Conservation (phyloP, 306 rosid species). For the Benincasa hispida region DNA sequence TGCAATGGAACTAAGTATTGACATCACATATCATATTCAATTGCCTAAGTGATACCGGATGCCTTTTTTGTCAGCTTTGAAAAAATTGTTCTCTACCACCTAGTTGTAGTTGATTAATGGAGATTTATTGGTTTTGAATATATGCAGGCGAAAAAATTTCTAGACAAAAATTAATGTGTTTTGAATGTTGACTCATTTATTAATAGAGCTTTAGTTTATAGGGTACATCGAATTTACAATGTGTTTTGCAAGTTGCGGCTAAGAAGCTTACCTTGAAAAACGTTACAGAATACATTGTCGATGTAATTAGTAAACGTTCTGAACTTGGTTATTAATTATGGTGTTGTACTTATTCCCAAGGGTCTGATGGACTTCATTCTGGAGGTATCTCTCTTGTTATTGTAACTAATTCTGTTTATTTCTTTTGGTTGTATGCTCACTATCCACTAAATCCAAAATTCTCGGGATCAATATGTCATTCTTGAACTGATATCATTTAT, state of each 20-base stretch:
- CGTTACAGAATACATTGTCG: slow-evolving; percentile 89
- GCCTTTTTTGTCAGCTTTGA: too few relatives aligned
- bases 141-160: not conserved
- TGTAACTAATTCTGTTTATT: not conserved
- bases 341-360: slow-evolving; percentile 95
- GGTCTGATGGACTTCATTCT: slow-evolving; percentile 99
- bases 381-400: slow-evolving; percentile 37
- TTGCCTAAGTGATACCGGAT: too few relatives aligned
- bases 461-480: not conserved
- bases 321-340: slow-evolving; percentile 66
- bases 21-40: too few relatives aligned
- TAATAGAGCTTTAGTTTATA: not conserved
- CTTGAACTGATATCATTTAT: not conserved
- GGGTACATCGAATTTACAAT: not conserved
- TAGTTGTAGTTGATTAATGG: not conserved
- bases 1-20: too few relatives aligned
- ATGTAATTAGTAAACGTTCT: slow-evolving; percentile 61
- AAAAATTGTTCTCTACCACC: not conserved
- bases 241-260: slow-evolving; percentile 51
- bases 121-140: not conserved
- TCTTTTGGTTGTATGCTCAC: not conserved
- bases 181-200: too few relatives aligned
- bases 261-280: slow-evolving; percentile 87
- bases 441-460: not conserved
- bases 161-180: not conserved